Base-by-base conservation (phyloP, 208 protist genomes). In the Blastocrithidia nonstop region DNA sequence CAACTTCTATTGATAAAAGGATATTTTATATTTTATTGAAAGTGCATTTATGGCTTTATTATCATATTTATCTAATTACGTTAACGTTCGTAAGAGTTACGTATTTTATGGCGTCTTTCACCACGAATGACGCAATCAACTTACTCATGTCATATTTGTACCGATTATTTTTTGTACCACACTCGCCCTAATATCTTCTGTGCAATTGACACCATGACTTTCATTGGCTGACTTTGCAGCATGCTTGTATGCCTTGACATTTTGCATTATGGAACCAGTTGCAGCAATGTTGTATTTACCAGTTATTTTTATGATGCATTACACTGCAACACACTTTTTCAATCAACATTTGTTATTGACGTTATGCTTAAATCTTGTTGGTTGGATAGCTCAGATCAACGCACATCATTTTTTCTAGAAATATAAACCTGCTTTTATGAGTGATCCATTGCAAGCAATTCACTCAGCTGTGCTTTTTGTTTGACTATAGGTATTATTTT, bases 91-190 rank as follows among this genome's bases (percentile, higher is more conserved):
- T 54, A 68, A 72, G 61, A 66, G 65, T 42, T 71, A 81, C 45
- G 69, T 66, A 53, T 77, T 79, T 57, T 86, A 86, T 42, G 72
- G 70, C 11, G 39, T 60, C 23, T 84, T 87, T 54, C 75, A 86
- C 53, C 57, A 61, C 39, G 54, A 73, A 13, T 65, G 50, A 52
- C 19, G 46, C 17, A 90, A 90, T 48, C 61, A 88, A 42, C 35
- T 80, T 23, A 60, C 87, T 23, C 77, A 90, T 55, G 61, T 93
- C 6, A 31, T 85, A 23, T 83, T 63, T 33, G 75, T 90, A 19
- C 74, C 77, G 7, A 38, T 55, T 15, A 88, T 93, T 41, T 77
- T 81, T 56, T 74, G 67, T 13, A 71, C 77, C 0, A 50, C 66
- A 2, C 52, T 79, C 39, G 63, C 60, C 33, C 71, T 81, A 35